Percentiles rank a stretch among this genome's conserved stretches.
phyloP scores from a whole-genome alignment of 192 early-diverging fungal genomes.

The Phlyctochytrium arcticum region DNA sequence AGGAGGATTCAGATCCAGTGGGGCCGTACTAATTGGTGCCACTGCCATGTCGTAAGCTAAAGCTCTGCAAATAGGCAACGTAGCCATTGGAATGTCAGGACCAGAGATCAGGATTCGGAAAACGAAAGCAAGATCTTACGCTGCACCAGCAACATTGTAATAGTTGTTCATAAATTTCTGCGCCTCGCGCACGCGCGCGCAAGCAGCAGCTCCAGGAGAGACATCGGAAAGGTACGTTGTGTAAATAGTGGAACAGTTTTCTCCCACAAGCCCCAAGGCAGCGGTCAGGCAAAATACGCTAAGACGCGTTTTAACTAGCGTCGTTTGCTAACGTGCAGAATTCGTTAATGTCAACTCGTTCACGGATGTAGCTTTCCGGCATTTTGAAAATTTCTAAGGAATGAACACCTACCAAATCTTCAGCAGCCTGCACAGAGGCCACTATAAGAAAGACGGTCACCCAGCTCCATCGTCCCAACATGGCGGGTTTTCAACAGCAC shows the following conservation, averaged over 20 bases:
- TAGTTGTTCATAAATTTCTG: slow-evolving; percentile 20
- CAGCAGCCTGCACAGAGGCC: not conserved
- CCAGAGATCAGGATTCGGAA: not conserved
- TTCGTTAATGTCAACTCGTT: not conserved
- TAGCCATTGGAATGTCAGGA: not conserved
- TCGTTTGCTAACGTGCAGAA: not conserved
- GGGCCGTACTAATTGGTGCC: slow-evolving; percentile 16
- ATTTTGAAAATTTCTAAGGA: too few relatives aligned
- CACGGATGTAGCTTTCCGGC: too few relatives aligned
- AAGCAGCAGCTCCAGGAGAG: not conserved
- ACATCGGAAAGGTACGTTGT: not conserved
- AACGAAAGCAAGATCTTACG: not conserved
- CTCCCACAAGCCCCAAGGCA: slow-evolving; percentile 6
- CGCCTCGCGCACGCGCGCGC: slow-evolving; percentile 5
- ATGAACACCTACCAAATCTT: not conserved
- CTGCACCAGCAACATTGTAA: slow-evolving; percentile 2
- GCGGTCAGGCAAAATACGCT: slow-evolving; percentile 13
- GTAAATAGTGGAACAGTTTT: slow-evolving; percentile 25
- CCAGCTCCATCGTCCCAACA: too few relatives aligned
- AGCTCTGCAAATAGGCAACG: not conserved
- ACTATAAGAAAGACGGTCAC: not conserved
- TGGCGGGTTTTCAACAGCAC: too few relatives aligned
- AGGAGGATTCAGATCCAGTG: not conserved
- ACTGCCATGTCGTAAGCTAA: not conserved
- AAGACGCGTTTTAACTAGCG: not conserved